These are phyloP conservation scores for Paracoccidioides brasiliensis DNA, from an alignment of 2,329 filamentous ascomycete species.

Conservation along the genomic window DNA sequence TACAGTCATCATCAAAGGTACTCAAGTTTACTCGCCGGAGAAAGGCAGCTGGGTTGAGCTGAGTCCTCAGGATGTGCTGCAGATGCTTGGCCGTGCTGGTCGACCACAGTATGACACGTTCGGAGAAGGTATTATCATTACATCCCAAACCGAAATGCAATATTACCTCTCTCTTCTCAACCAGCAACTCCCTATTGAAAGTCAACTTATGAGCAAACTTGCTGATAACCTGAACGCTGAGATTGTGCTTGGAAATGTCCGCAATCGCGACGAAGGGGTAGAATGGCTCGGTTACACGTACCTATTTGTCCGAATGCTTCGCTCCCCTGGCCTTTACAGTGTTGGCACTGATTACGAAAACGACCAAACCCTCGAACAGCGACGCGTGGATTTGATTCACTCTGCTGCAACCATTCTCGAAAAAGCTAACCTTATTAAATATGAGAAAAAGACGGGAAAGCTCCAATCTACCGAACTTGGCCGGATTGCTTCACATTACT, in stretches of 20 bases:
- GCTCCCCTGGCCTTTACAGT: slow-evolving; percentile 86
- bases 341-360: slow-evolving; percentile 93
- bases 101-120: slow-evolving; percentile 95
- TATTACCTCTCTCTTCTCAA: slow-evolving; percentile 96
- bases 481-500: slow-evolving; percentile 93
- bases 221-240: slow-evolving; percentile 96
- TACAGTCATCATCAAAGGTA: slow-evolving; percentile 98
- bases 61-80: slow-evolving; percentile 91
- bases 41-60: slow-evolving; percentile 98
- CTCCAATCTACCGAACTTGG: slow-evolving; percentile 88
- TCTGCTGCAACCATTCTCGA: slow-evolving; percentile 80
- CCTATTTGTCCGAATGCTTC: slow-evolving; percentile 92
- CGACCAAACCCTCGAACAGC: slow-evolving; percentile 83
- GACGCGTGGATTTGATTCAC: slow-evolving; percentile 92
- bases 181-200: slow-evolving; percentile 94
- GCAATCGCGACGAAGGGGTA: slow-evolving; percentile 87
- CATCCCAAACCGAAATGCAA: slow-evolving; percentile 84
- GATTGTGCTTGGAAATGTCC: slow-evolving; percentile 84
- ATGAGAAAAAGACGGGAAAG: slow-evolving; percentile 84
- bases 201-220: slow-evolving; percentile 82
- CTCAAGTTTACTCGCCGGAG: slow-evolving; percentile 93
- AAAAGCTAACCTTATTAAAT: slow-evolving; percentile 80
- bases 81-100: slow-evolving; percentile 96
- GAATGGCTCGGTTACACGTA: slow-evolving; percentile 99
- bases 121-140: slow-evolving; percentile 97